Evolutionary conservation across 1,139 yeast species (phyloP), one percentile per base, ranked within the genome.

Genomic region (Candida sojae): DNA sequence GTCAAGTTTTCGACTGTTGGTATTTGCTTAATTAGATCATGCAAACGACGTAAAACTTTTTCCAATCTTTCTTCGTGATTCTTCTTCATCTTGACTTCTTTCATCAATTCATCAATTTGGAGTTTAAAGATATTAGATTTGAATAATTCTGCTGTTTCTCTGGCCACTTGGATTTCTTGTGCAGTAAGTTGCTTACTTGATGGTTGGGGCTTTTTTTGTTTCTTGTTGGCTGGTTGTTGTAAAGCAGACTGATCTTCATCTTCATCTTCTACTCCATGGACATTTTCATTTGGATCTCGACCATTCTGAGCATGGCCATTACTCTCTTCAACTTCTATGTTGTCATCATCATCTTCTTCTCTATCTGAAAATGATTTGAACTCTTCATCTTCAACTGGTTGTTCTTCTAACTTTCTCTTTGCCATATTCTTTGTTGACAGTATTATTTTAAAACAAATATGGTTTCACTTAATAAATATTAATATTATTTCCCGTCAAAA

Each of bases 91-190:
- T 82, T 82, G 41, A 92, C 80, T 64, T 91, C 97, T 55, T 82
- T 81, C 60, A 93, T 72, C 39, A 93, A 74, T 63, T 92, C 98
- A 66, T 92, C 99, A 48, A 92, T 91, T 69, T 93, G 96, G 50
- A 93, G 72, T 66, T 93, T 93, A 81, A 93, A 92, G 49, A 93
- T 90, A 66, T 92, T 92, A 11, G 97, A 90, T 62, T 91, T 90
- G 80, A 92, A 93, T 44, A 92, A 72, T 63, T 91, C 97, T 0
- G 96, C 95, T 0, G 98, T 88, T 64, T 92, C 97, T 58, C 96
- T 77, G 0, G 97, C 97, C 3, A 88, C 78, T 61, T 92, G 97
- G 42, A 92, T 83, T 50, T 93, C 97, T 58, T 89, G 93, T 1
- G 96, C 89, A 0, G 90, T 76, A 33, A 84, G 66, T 55, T 71